Conservation (phyloP, 2,329 filamentous ascomycete species). For the Verticillium nubilum region DNA sequence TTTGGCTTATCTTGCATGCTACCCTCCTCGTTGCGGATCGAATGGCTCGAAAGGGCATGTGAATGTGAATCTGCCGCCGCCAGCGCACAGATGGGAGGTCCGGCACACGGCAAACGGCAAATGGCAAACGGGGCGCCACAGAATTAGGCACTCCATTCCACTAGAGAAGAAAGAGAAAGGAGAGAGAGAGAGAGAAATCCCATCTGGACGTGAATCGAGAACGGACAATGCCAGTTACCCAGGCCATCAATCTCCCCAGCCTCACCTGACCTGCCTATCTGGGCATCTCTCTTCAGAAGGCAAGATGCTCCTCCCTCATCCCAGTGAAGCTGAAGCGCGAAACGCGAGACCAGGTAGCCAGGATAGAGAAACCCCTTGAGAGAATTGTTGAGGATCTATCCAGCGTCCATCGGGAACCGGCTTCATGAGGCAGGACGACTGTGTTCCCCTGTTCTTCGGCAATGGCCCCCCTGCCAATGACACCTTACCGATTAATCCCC, state of each 20-base stretch:
- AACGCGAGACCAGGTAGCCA: neutral
- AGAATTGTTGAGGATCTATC: neutral
- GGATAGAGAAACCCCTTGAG: neutral
- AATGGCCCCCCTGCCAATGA: too few species aligned
- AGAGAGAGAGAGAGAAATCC: neutral
- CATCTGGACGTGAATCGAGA: neutral
- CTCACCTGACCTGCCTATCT: too few species aligned
- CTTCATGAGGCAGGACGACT: neutral
- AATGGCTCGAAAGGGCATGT: neutral
- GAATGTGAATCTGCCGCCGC: neutral
- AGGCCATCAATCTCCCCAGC: too few species aligned
- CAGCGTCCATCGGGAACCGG: neutral
- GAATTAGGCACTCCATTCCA: neutral
- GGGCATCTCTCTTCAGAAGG: neutral
- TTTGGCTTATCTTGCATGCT: neutral
- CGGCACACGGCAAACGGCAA: neutral
- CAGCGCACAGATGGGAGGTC: neutral
- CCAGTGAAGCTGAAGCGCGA: neutral
- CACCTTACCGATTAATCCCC: too few species aligned
- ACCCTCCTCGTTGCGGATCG: neutral
- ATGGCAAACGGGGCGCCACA: neutral
- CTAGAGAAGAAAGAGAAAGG: neutral
- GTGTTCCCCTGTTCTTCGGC: too few species aligned
- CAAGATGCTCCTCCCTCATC: neutral
- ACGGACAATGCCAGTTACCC: too few species aligned